These are phyloP conservation scores for Trametes cinnabarina DNA, from an alignment of 768 basidiomycete genomes.

Conservation along the genomic window DNA sequence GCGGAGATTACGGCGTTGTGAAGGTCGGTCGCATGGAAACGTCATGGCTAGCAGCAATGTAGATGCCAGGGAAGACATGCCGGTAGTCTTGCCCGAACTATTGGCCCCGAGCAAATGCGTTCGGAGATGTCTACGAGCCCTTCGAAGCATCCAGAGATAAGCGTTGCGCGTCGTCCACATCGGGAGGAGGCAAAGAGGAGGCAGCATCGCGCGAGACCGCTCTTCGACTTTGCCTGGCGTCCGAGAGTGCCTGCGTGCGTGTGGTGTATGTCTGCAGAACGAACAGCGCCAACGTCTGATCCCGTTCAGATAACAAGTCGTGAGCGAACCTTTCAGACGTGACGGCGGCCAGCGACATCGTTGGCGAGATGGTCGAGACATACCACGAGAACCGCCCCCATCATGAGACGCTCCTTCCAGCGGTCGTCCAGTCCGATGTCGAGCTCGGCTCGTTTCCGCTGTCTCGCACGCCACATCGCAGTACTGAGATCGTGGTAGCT, in stretches of 20 bases:
- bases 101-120: no score
- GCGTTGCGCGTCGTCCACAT: not conserved
- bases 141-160: not conserved
- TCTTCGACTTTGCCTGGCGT: constrained; percentile 3
- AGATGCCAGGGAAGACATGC: no score
- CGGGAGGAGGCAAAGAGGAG: not conserved
- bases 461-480: constrained; percentile 43
- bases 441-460: constrained; percentile 36
- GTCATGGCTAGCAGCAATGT: no score
- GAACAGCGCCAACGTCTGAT: constrained; percentile 25
- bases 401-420: constrained; percentile 63
- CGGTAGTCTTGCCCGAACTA: no score
- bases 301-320: no score
- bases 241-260: constrained; percentile 21
- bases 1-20: no score
- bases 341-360: no score
- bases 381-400: constrained; percentile 56
- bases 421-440: constrained; percentile 57
- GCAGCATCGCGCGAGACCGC: not conserved
- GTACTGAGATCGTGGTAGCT: constrained; percentile 26
- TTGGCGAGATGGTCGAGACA: no score
- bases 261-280: constrained; percentile 28
- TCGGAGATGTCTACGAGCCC: no score
- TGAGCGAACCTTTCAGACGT: no score
- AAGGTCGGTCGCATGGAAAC: no score